Evolutionary conservation across 2,329 filamentous ascomycete species (phyloP).

Genomic region (Aspergillus jensenii): DNA sequence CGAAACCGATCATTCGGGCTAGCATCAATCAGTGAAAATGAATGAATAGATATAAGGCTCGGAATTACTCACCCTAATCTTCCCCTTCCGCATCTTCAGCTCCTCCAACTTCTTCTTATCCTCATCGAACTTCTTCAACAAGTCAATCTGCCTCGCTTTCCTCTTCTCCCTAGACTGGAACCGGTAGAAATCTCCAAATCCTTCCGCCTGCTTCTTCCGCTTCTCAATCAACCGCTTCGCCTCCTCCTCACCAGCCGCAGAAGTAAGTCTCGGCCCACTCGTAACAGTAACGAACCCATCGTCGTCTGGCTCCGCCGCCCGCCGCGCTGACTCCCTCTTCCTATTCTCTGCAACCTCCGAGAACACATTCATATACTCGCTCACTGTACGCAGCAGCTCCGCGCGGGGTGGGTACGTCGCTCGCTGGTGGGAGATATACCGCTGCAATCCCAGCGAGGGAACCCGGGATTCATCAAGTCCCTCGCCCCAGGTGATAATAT

Average conservation of each 20-base stretch:
- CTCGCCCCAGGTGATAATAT: slow-evolving; percentile 67
- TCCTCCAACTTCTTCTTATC: slow-evolving; percentile 70
- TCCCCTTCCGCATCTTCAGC: slow-evolving; percentile 67
- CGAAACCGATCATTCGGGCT: slow-evolving; percentile 34
- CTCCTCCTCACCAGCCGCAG: slow-evolving; percentile 73
- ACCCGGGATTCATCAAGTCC: slow-evolving; percentile 58
- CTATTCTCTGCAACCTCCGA: slow-evolving; percentile 64
- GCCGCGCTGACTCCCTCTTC: slow-evolving; percentile 59
- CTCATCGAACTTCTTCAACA: slow-evolving; percentile 73
- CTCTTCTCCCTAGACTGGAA: slow-evolving; percentile 79
- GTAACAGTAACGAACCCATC: slow-evolving; percentile 95
- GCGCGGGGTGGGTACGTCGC: slow-evolving; percentile 69
- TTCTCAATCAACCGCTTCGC: slow-evolving; percentile 58
- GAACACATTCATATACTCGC: slow-evolving; percentile 85
- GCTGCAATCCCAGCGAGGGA: slow-evolving; percentile 54
- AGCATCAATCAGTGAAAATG: slow-evolving; percentile 2
- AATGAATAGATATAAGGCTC: neutral
- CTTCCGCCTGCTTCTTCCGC: slow-evolving; percentile 65
- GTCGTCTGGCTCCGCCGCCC: slow-evolving; percentile 80
- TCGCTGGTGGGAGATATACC: slow-evolving; percentile 65
- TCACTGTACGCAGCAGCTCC: slow-evolving; percentile 70
- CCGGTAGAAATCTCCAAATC: slow-evolving; percentile 73
- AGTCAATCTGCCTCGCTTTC: slow-evolving; percentile 69
- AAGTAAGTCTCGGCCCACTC: slow-evolving; percentile 68
- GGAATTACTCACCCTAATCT: slow-evolving; percentile 49